These are phyloP conservation scores for Lipomyces orientalis DNA, from an alignment of 805 yeast species.

Conservation along the genomic window DNA sequence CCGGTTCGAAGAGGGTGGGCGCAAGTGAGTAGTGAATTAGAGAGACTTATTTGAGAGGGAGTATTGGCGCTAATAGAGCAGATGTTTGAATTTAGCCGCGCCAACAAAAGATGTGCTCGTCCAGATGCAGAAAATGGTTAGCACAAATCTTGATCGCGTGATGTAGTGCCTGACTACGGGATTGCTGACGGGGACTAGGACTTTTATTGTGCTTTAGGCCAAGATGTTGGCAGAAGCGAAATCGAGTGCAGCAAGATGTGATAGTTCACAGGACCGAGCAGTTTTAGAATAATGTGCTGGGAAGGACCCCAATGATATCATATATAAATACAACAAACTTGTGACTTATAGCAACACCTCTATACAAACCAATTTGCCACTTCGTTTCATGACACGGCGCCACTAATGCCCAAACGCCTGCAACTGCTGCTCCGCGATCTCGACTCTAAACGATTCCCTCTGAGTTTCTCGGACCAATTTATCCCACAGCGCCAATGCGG, in stretches of 20 bases:
- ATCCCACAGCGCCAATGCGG: slow-evolving; percentile 32
- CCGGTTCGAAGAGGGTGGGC: slow-evolving; percentile 13
- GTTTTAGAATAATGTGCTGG: neutral
- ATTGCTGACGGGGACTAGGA: slow-evolving; percentile 11
- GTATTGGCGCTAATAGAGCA: neutral
- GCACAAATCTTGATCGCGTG: neutral
- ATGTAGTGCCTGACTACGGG: neutral
- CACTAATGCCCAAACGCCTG: slow-evolving; percentile 24
- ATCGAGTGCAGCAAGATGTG: slow-evolving; percentile 30
- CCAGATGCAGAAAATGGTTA: slow-evolving; percentile 32
- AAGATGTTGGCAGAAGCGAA: slow-evolving; percentile 28
- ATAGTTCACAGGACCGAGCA: neutral
- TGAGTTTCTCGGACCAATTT: slow-evolving; percentile 21
- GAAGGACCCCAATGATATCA: neutral
- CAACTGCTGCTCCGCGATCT: slow-evolving; percentile 30
- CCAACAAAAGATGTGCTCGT: slow-evolving; percentile 28
- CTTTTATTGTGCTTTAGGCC: slow-evolving; percentile 29
- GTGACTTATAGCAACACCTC: slow-evolving; percentile 1
- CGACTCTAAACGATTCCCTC: slow-evolving; percentile 30
- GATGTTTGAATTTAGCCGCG: slow-evolving; percentile 25
- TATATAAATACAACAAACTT: slow-evolving; percentile 14
- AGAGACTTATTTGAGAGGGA: neutral
- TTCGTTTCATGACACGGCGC: neutral
- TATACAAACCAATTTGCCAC: neutral
- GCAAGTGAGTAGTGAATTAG: slow-evolving; percentile 14